Evolutionary conservation across 768 basidiomycete species (phyloP), one percentile per base, ranked within the genome.

Genomic region (Xerocomellus intermedius): DNA sequence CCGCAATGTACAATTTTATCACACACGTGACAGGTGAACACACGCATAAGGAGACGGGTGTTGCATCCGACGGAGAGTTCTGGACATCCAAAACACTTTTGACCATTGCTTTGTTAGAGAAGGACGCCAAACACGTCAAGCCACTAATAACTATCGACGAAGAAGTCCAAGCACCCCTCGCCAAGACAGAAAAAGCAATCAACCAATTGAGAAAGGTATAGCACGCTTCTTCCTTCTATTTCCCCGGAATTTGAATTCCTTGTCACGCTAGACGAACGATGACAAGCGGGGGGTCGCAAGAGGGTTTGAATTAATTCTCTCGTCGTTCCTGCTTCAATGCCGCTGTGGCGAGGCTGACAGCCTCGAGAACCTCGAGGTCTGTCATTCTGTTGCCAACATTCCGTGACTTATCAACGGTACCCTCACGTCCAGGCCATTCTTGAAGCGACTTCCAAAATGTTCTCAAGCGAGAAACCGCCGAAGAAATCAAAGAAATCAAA

Each of bases 71-170:
- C 54, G 91, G 91, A 28, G 80, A 86, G 61, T 83, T 91, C 57
- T 97, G 94, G 94, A 75, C 89, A 9, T 78, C 83, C 4, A 83
- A 83, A 64, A 81, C 83, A 10, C 75, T 94, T 12, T 67, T 73
- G 6, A 82, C 77, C 13, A 77, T 90, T 52, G 72, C 75, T 45
- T 54, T 64, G 42, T 67, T 95, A 28, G 85, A 89, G 68, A 74
- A 76, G 39, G 88, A 92, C 67, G 65, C 68, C 30, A 93, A 91
- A 65, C 89, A 93, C 57, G 79, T 87, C 47, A 72, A 76, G 7
- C 59, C 75, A 6, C 70, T 86, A 1, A 69, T 71, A 8, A 80
- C 84, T 9, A 60, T 76, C 4, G 85, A 86, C 37, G 81, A 85
- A 32, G 82, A 87, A 32, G 80, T 83, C 32, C 60, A 63, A 43